Base-by-base conservation (phyloP, 176 grass and related monocot genomes). In the Carex kokanica region DNA sequence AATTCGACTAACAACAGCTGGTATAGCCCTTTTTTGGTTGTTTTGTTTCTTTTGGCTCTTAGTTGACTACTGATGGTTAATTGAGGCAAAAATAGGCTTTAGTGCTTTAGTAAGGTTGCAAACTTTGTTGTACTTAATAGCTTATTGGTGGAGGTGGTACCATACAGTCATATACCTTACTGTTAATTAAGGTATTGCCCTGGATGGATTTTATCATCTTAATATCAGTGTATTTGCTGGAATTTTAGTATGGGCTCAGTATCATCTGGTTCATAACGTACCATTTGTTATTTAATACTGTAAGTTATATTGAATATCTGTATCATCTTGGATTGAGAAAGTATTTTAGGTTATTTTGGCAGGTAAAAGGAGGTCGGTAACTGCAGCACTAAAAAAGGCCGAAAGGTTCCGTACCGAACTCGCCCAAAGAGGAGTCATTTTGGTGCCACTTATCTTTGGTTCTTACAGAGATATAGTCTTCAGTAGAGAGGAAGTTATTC, bases 271-370 rank as follows among this genome's bases (percentile, higher is more conserved):
- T 38, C 34, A 69, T 9, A 67, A 67, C 8, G 1, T 59, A 59
- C 18, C 7, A 18, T 20, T 3, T 38, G 32, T 20, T 24, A 24
- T 29, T 24, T 13, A 15, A 52, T 24, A 5, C 16, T 74, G 5
- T 74, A 74, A 64, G 38, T 52, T 74, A 51, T 24, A 74, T 51
- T 45, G 43, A 25, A 74, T 52, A 53, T 25, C 25, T 25, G 7
- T 55, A 54, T 56, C 18, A 78, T 78, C 84, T 18, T 90, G 58
- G 8, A 78, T 88, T 93, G 86, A 98, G 23, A 67, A 78, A 31
- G 70, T 85, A 81, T 70, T 88, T 79, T 86, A 98, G 96, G 88
- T 98, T 87, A 95, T 99, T 95, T 88, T 99, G 86, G 96, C 96
- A 90, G 93, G 96, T 67, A 95, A 86, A 27, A 99, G 91, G 89